phyloP scores from a whole-genome alignment of 352 stramenopile genomes.

The Plasmopara muralis region DNA sequence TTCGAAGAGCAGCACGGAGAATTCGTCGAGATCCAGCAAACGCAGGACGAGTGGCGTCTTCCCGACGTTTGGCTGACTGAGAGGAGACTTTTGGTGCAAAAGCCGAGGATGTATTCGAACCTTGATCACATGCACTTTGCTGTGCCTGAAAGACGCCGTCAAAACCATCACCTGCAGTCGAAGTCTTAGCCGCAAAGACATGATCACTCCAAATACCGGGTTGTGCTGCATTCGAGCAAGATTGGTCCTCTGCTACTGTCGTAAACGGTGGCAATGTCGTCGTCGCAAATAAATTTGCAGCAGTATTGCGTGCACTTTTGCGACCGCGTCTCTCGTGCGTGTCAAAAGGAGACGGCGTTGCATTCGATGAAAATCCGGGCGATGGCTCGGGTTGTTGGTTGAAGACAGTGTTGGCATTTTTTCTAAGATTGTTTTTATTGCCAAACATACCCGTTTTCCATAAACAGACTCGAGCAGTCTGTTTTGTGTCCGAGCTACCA shows the following conservation, averaged over 20 bases:
- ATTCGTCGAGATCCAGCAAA: conserved; percentile 26
- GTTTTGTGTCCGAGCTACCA: conserved; percentile 14
- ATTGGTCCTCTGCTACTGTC: neutral
- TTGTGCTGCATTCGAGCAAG: neutral
- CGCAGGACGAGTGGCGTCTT: conserved; percentile 5
- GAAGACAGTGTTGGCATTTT: conserved; percentile 9
- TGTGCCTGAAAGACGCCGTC: neutral
- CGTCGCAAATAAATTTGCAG: conserved; percentile 43
- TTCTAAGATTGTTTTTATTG: conserved; percentile 20
- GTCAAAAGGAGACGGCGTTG: conserved; percentile 26
- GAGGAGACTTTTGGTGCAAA: neutral
- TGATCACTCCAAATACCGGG: neutral
- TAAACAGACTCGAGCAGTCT: conserved; percentile 13
- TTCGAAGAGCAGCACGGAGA: conserved; percentile 24
- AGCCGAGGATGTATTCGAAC: neutral
- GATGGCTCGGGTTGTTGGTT: conserved; percentile 17
- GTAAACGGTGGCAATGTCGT: conserved; percentile 24
- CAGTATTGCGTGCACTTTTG: conserved; percentile 30
- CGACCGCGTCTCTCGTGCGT: conserved; percentile 18
- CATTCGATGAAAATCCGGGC: conserved; percentile 2
- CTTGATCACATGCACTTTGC: neutral
- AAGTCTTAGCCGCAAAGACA: neutral
- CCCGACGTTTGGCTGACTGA: conserved; percentile 7
- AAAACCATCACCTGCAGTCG: neutral
- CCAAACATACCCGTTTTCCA: conserved; percentile 32